Evolutionary conservation across 2,329 filamentous ascomycete genomes (phyloP).

Genomic region (Curvularia sp.): DNA sequence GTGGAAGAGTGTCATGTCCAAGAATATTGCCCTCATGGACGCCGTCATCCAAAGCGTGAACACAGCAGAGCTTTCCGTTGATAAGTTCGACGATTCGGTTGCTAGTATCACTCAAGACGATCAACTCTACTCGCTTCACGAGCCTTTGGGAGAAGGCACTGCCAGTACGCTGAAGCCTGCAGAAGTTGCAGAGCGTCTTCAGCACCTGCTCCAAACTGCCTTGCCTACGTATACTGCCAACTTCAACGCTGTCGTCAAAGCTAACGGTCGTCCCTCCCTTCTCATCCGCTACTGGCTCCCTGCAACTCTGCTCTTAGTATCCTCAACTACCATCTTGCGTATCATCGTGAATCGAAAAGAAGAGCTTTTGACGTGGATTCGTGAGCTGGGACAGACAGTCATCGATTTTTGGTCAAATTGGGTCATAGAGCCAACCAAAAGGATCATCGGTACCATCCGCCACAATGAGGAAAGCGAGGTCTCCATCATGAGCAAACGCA

Average conservation of each 20-base stretch:
- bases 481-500: slow-evolving; percentile 94
- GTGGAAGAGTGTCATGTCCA: slow-evolving; percentile 79
- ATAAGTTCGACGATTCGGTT: slow-evolving; percentile 64
- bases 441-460: slow-evolving; percentile 87
- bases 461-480: slow-evolving; percentile 94
- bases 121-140: slow-evolving; percentile 54
- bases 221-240: slow-evolving; percentile 71
- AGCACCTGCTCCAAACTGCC: slow-evolving; percentile 71
- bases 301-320: slow-evolving; percentile 70
- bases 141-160: slow-evolving; percentile 46
- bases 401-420: slow-evolving; percentile 96
- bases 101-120: slow-evolving; percentile 63
- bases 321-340: slow-evolving; percentile 84
- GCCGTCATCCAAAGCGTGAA: slow-evolving; percentile 78
- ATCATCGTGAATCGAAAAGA: slow-evolving; percentile 76
- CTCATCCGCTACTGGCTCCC: slow-evolving; percentile 91
- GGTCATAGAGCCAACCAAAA: slow-evolving; percentile 85
- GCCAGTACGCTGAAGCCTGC: slow-evolving; percentile 52
- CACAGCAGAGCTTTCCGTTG: slow-evolving; percentile 62
- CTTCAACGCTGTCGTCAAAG: slow-evolving; percentile 63
- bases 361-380: slow-evolving; percentile 80
- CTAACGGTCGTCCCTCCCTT: slow-evolving; percentile 77
- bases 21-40: slow-evolving; percentile 85
- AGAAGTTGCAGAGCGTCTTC: slow-evolving; percentile 70
- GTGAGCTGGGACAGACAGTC: slow-evolving; percentile 77